Evolutionary conservation across 129 eudicot species (phyloP).

Genomic region (Cynara cardunculus): DNA sequence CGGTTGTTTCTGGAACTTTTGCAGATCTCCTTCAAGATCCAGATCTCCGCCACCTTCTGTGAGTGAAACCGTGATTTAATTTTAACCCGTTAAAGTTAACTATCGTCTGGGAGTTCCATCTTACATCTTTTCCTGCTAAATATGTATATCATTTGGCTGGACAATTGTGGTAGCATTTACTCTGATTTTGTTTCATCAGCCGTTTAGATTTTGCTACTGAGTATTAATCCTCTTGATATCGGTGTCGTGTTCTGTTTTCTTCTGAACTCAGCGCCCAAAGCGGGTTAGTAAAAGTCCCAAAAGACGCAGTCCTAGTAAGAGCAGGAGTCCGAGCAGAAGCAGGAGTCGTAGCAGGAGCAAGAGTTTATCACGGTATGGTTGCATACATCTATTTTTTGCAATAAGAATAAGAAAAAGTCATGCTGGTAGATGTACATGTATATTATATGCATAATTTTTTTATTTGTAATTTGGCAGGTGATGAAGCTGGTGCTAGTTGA

Average conservation of each 20-base stretch:
- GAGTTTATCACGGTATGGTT: constrained; percentile 60
- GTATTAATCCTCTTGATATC: neutral
- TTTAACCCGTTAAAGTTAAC: neutral
- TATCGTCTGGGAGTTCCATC: neutral
- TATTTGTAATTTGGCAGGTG: constrained; percentile 20
- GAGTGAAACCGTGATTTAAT: constrained; percentile 35
- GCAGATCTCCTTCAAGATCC: constrained; percentile 99
- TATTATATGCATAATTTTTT: neutral
- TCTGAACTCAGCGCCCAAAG: constrained; percentile 49
- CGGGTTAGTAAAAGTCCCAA: constrained; percentile 67
- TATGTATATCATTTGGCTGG: neutral
- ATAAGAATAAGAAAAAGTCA: neutral
- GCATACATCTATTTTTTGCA: neutral
- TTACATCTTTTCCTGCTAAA: neutral
- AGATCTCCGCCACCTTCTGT: constrained; percentile 86
- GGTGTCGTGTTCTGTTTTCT: constrained; percentile 14
- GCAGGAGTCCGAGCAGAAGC: constrained; percentile 55
- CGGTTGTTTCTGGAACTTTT: constrained; percentile 95
- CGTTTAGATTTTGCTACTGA: neutral
- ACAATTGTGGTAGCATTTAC: neutral
- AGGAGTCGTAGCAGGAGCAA: constrained; percentile 70
- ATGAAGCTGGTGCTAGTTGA: neutral
- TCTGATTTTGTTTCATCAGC: no score
- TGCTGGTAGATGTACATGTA: neutral
- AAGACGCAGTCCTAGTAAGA: constrained; percentile 45